Evolutionary conservation across 2,329 filamentous ascomycete species (phyloP).

Genomic region (Nemania serpens): DNA sequence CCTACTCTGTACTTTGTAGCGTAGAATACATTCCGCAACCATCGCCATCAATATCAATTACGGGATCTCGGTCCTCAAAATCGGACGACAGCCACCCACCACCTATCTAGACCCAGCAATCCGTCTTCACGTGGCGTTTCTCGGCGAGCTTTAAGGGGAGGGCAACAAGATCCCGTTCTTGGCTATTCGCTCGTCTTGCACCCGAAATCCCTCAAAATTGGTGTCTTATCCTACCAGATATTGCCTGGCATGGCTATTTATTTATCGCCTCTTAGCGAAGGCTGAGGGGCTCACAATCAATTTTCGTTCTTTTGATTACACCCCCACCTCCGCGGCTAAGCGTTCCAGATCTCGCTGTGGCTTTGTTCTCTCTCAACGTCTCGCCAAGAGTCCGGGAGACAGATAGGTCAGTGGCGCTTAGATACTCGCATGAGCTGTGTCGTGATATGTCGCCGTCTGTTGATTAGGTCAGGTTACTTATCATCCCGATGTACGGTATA

Average conservation of each 20-base stretch:
- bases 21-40: constrained; percentile 7
- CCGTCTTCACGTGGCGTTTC: constrained; percentile 15
- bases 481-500: background rate
- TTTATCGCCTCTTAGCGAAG: constrained; percentile 5
- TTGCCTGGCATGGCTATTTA: background rate
- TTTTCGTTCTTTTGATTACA: background rate
- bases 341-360: constrained; percentile 20
- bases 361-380: constrained; percentile 7
- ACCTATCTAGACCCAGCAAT: background rate
- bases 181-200: constrained; percentile 14
- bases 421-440: constrained; percentile 8
- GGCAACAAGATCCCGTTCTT: constrained; percentile 11
- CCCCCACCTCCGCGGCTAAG: constrained; percentile 9
- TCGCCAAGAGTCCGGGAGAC: constrained; percentile 11
- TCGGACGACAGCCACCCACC: background rate
- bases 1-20: too few relatives aligned
- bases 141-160: background rate
- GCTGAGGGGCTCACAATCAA: constrained; percentile 10
- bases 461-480: background rate
- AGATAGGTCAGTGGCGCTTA: constrained; percentile 19
- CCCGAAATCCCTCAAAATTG: constrained; percentile 19
- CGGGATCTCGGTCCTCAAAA: constrained; percentile 9
- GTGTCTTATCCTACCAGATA: background rate
- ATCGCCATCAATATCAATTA: constrained; percentile 11
- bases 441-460: background rate